These are phyloP conservation scores for Paraphaeosphaeria sporulosa DNA, from an alignment of 2,329 filamentous ascomycete genomes.

Conservation along the genomic window DNA sequence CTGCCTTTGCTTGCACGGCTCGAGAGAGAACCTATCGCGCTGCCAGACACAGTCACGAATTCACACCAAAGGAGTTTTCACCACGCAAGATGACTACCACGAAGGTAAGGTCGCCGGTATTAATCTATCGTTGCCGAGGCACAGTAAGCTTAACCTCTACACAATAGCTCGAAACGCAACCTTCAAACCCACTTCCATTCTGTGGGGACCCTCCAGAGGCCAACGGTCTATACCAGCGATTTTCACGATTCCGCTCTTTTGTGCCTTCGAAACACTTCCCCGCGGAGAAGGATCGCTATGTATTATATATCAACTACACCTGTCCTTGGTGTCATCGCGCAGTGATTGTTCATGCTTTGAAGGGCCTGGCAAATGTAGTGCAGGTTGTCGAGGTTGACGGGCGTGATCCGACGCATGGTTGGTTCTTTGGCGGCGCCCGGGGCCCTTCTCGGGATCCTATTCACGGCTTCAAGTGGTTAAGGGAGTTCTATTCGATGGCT, in stretches of 20 bases:
- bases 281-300: conserved; percentile 67
- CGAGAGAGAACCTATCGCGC: conserved; percentile 9
- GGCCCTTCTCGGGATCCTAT: conserved; percentile 40
- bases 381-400: conserved; percentile 56
- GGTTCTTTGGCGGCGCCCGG: conserved; percentile 40
- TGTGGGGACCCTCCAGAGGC: conserved; percentile 32
- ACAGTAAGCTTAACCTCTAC: background rate
- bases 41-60: conserved; percentile 10
- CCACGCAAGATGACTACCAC: conserved; percentile 16
- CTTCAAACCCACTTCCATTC: background rate
- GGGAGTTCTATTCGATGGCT: conserved; percentile 75
- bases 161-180: background rate
- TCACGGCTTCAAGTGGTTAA: conserved; percentile 47
- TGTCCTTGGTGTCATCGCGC: conserved; percentile 70
- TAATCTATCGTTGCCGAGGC: background rate
- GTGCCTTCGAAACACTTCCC: conserved; percentile 65
- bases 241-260: conserved; percentile 63
- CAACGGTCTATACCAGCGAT: conserved; percentile 62
- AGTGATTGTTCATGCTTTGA: conserved; percentile 58
- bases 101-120: conserved; percentile 12
- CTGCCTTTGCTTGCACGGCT: background rate
- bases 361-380: conserved; percentile 58
- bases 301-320: conserved; percentile 66
- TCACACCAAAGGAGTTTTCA: too few relatives aligned
- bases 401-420: conserved; percentile 37